Percentiles rank a stretch among this genome's conserved stretches.
These are phyloP conservation scores for Aureobasidium mangrovei DNA, from an alignment of 2,329 filamentous ascomycete species.

Conservation along the genomic window DNA sequence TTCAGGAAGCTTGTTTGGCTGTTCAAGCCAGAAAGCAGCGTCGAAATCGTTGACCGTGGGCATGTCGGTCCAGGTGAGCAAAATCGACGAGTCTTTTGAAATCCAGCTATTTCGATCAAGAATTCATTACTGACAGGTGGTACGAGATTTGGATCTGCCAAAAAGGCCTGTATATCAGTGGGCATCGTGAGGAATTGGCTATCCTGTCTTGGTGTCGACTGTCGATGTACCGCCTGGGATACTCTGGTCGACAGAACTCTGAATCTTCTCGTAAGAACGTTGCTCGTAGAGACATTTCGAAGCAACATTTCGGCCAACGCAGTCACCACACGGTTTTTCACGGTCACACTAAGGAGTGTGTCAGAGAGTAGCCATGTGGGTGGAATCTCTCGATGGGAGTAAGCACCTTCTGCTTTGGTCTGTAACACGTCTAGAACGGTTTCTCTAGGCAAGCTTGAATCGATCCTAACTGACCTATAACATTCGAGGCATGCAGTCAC, in stretches of 20 bases:
- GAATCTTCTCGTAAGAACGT: not conserved
- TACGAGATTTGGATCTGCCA: too few species aligned
- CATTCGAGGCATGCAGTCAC: too few species aligned
- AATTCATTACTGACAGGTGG: not conserved
- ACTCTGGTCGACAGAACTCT: not conserved
- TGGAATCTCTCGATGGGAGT: not conserved
- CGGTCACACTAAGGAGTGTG: not conserved
- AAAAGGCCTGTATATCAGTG: not conserved
- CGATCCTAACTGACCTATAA: too few species aligned
- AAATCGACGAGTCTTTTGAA: not conserved
- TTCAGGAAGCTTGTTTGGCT: not conserved
- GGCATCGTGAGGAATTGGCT: not conserved
- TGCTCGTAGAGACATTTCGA: not conserved
- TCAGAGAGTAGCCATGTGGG: not conserved
- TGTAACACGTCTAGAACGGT: not conserved
- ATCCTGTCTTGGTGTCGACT: not conserved
- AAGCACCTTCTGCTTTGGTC: conserved; percentile 5
- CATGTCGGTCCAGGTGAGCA: not conserved
- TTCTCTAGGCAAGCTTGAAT: too few species aligned
- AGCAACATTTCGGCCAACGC: not conserved
- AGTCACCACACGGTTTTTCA: not conserved
- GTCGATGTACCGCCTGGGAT: not conserved
- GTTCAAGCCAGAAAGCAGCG: conserved; percentile 1
- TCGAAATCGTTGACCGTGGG: not conserved
- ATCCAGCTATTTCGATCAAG: not conserved